phyloP scores from a whole-genome alignment of 2,329 filamentous ascomycete genomes.

The Waltergamsia citrina region DNA sequence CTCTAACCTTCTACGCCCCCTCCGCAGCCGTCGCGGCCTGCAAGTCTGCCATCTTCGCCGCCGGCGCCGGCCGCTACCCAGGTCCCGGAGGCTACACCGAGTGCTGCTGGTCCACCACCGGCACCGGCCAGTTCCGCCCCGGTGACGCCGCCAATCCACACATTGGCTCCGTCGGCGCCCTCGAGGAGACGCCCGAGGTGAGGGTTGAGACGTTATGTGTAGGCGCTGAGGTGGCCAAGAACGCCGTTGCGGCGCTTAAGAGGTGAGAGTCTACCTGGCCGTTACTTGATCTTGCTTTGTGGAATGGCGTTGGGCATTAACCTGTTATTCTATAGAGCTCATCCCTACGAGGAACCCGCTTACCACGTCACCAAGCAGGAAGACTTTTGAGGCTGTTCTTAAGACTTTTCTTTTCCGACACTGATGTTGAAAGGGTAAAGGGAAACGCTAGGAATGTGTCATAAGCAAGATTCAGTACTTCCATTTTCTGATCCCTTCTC shows the following conservation, averaged over 20 bases:
- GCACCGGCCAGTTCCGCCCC: slow-evolving; percentile 58
- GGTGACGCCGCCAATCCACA: slow-evolving; percentile 51
- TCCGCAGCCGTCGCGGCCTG: slow-evolving; percentile 31
- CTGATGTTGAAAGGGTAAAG: no score
- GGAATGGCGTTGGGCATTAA: slow-evolving; percentile 1
- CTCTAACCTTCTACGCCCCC: slow-evolving; percentile 43
- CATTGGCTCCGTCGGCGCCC: slow-evolving; percentile 45
- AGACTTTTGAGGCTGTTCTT: slow-evolving; percentile 24
- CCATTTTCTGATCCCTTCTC: background rate
- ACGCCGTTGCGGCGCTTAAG: slow-evolving; percentile 55
- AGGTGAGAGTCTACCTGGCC: no score
- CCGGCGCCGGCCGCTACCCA: slow-evolving; percentile 45
- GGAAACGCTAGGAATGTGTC: background rate
- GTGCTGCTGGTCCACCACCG: slow-evolving; percentile 39
- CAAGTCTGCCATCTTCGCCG: slow-evolving; percentile 46
- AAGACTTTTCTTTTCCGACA: background rate
- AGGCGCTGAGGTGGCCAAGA: slow-evolving; percentile 44
- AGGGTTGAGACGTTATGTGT: slow-evolving; percentile 54
- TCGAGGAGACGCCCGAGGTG: slow-evolving; percentile 52
- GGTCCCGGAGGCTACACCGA: slow-evolving; percentile 44
- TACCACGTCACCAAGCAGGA: slow-evolving; percentile 40
- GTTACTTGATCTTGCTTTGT: background rate
- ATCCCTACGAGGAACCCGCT: slow-evolving; percentile 42
- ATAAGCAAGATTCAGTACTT: slow-evolving; percentile 1
- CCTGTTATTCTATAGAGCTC: slow-evolving; percentile 19